Evolutionary conservation across 2,329 filamentous ascomycete species (phyloP), one percentile per base, ranked within the genome.

Genomic region (Fonsecaea multimorphosa): DNA sequence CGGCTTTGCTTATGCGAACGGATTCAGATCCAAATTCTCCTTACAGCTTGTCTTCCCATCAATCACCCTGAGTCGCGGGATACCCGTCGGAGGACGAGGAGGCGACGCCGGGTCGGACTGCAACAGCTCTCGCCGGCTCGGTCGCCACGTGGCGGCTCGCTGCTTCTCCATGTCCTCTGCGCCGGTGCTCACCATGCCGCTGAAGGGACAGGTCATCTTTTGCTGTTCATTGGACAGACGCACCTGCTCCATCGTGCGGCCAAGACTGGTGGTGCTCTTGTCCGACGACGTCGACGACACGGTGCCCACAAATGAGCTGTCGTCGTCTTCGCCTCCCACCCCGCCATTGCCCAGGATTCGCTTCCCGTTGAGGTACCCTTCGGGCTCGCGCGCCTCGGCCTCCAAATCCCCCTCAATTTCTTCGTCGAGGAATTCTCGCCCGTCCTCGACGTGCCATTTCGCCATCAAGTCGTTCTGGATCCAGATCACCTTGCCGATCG

Each of bases 391-490:
- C 29, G 83, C 78, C 14, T 83, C 79, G 32, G 62, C 52, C 32
- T 61, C 44, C 32, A 64, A 32, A 24, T 70, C 63, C n/a, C 76
- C 73, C 22, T 81, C 72, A 24, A 78, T 77, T 66, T 79, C 78
- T 58, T 78, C 76, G 3, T 82, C 79, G 27, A 74, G 77, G 67
- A 78, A 84, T 76, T 91, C 89, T 38, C 88, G 85, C 57, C 88
- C 88, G 70, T 91, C 88, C 36, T 85, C 82, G 38, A 91, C 86
- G 72, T 92, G 91, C 89, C 90, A 93, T 76, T 90, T 91, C n/a
- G 91, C 89, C 76, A 94, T 91, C 32, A 94, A 82, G 76, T 94
- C 91, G 74, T 94, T 94, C 78, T 94, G 91, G 71, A 94, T 93
- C 91, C 91, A 94, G 70, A 94, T 89, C 29, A 94, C 88, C 76